phyloP scores from a whole-genome alignment of 805 yeast genomes.

The Ogataea paraovalis region DNA sequence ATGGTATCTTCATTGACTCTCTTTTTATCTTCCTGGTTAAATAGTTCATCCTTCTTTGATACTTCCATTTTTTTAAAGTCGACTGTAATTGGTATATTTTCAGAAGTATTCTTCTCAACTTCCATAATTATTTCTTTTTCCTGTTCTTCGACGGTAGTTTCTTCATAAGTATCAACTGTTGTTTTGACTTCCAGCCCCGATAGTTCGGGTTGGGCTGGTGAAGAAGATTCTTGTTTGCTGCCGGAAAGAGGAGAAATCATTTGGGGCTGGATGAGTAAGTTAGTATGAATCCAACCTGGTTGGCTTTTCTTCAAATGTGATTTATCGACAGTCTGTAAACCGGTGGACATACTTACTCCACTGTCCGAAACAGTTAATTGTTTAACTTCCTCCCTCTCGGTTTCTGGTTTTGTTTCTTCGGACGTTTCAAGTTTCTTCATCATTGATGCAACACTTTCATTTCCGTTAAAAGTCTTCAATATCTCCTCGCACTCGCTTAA shows the following conservation, averaged over 20 bases:
- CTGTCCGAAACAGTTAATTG: background rate
- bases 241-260: background rate
- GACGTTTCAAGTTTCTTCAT: conserved; percentile 6
- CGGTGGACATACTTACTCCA: background rate
- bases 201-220: background rate
- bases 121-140: too few species aligned
- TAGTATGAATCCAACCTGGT: background rate
- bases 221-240: background rate
- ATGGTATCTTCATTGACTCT: too few species aligned
- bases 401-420: conserved; percentile 1
- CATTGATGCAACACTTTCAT: conserved; percentile 20
- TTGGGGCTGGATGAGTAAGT: background rate
- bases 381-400: conserved; percentile 3
- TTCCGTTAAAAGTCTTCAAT: conserved; percentile 32
- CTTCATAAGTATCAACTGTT: too few species aligned
- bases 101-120: too few species aligned
- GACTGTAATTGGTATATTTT: too few species aligned
- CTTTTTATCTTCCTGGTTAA: too few species aligned
- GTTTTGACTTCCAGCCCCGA: too few species aligned
- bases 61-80: too few species aligned
- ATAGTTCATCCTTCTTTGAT: too few species aligned
- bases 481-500: conserved; percentile 45
- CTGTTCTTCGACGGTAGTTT: too few species aligned
- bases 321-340: background rate
- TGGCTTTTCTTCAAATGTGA: background rate